Evolutionary conservation across 129 eudicot genomes (phyloP).

Genomic region (Flaveria brownii): DNA sequence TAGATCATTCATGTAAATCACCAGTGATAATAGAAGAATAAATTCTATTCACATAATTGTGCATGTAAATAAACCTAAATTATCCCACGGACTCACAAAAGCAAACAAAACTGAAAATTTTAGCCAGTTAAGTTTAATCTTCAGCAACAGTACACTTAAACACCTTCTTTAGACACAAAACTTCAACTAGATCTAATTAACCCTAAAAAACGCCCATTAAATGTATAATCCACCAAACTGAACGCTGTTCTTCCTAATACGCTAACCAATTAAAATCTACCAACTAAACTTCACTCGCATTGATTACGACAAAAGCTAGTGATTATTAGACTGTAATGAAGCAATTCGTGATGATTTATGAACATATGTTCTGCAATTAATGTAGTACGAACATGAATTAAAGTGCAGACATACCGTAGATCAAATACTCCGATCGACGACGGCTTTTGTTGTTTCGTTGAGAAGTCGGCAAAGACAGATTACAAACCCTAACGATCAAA

Average conservation of each 20-base stretch:
- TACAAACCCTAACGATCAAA: slow-evolving; percentile 25
- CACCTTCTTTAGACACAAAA: neutral
- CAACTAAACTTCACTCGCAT: too few species aligned
- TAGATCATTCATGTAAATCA: neutral
- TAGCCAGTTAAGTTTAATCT: neutral
- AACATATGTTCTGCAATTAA: neutral
- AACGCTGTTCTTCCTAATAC: too few species aligned
- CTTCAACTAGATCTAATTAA: neutral
- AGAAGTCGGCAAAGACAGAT: slow-evolving; percentile 7
- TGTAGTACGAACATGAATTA: neutral
- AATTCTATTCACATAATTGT: neutral
- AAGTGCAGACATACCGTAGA: slow-evolving; percentile 19
- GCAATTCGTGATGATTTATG: neutral
- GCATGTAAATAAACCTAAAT: neutral
- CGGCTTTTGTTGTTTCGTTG: slow-evolving; percentile 24
- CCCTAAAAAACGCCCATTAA: neutral
- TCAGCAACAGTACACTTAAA: neutral
- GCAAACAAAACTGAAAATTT: neutral
- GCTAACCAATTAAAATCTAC: too few species aligned
- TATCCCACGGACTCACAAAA: neutral
- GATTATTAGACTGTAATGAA: neutral
- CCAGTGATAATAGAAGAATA: neutral
- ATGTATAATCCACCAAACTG: neutral
- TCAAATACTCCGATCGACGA: slow-evolving; percentile 17
- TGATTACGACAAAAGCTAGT: too few species aligned